These are phyloP conservation scores for Chamaecyparis obtusa DNA, from an alignment of 75 land plant genomes.

Conservation along the genomic window DNA sequence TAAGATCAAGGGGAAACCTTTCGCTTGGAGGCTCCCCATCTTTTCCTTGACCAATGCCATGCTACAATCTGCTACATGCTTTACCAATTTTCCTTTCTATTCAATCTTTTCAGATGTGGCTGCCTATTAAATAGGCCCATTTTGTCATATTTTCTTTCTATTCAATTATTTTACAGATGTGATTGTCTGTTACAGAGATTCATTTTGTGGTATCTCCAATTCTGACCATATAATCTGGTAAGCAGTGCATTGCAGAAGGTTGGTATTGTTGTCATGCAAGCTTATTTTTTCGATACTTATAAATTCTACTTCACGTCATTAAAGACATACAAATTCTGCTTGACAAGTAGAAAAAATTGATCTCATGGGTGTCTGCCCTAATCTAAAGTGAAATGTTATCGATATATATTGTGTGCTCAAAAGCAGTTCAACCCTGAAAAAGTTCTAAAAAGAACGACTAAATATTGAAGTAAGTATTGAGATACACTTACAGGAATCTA, in stretches of 20 bases:
- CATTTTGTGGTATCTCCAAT: background rate
- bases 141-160: background rate
- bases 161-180: background rate
- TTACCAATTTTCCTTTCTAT: background rate
- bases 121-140: background rate
- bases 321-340: background rate
- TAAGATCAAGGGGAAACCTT: too few species aligned
- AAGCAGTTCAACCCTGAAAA: background rate
- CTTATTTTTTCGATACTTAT: background rate
- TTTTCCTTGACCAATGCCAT: background rate
- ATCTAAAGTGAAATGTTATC: background rate
- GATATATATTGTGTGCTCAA: background rate
- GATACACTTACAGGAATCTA: background rate
- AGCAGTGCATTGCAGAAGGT: background rate
- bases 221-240: background rate
- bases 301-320: background rate
- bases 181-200: background rate
- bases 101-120: background rate
- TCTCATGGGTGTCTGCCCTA: background rate
- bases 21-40: too few species aligned
- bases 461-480: background rate
- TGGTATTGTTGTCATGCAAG: background rate
- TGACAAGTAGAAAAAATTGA: background rate
- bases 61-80: background rate
- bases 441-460: background rate